phyloP scores from a whole-genome alignment of 148 eudicot genomes.

The Polygonum aviculare region DNA sequence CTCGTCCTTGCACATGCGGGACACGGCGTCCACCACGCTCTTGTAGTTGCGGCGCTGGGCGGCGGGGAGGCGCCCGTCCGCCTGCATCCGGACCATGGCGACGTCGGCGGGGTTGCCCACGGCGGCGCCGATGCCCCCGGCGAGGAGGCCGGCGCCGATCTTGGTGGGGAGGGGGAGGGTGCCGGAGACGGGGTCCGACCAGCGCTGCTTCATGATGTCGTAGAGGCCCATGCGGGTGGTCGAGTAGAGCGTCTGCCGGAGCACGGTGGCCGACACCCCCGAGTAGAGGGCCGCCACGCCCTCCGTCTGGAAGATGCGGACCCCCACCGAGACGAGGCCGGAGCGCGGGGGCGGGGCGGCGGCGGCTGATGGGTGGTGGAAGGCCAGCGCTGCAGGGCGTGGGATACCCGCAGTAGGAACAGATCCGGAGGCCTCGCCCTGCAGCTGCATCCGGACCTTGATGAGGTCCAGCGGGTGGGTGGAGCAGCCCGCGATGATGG shows the following conservation, averaged over 20 bases:
- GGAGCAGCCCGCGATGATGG: slow-evolving; percentile 47
- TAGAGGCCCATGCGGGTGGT: slow-evolving; percentile 87
- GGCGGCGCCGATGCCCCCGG: slow-evolving; percentile 89
- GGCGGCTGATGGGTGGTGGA: slow-evolving; percentile 16
- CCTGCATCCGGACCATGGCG: slow-evolving; percentile 98
- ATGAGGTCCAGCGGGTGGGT: slow-evolving; percentile 55
- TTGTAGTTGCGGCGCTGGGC: slow-evolving; percentile 65
- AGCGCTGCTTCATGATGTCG: slow-evolving; percentile 51
- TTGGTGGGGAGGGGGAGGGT: slow-evolving; percentile 36
- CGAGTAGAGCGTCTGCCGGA: slow-evolving; percentile 72
- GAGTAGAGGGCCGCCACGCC: slow-evolving; percentile 54
- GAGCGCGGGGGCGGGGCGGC: slow-evolving; percentile 25
- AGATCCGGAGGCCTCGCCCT: slow-evolving; percentile 30
- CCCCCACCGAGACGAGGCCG: slow-evolving; percentile 46
- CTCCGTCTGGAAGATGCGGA: slow-evolving; percentile 42
- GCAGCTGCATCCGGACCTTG: slow-evolving; percentile 62
- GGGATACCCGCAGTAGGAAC: no score
- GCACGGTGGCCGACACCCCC: slow-evolving; percentile 80
- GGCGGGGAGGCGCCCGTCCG: slow-evolving; percentile 77
- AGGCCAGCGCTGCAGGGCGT: slow-evolving; percentile 26
- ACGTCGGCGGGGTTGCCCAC: slow-evolving; percentile 96
- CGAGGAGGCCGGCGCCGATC: slow-evolving; percentile 62
- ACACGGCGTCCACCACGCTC: slow-evolving; percentile 57
- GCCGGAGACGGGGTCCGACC: slow-evolving; percentile 52
- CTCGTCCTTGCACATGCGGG: slow-evolving; percentile 46